Base-by-base conservation (phyloP, 2,329 filamentous ascomycete species). In the Pseudomassariella vexata region DNA sequence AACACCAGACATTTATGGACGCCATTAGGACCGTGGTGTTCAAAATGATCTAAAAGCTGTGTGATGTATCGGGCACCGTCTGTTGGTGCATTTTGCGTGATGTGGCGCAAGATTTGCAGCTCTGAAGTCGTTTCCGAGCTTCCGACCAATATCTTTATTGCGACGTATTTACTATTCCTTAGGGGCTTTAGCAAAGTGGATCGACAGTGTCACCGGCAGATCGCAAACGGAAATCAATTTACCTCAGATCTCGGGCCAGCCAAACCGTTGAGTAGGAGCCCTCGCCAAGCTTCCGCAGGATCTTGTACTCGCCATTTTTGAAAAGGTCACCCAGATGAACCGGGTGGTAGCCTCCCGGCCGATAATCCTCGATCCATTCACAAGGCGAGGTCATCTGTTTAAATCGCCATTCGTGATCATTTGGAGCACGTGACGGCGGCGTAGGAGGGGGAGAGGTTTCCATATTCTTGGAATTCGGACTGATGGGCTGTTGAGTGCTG, bases 281-380 rank as follows among this genome's bases (percentile, higher is more conserved):
- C 2, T 49, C 28, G 12, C 52, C 51, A 8, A 56, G 40, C 35
- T 55, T 56, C 9, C 40, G 32, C 15, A 55, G 33, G 24, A 55
- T 39, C 30, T 47, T 44, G 38, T 55, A 55, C 27, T 47, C 40
- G 17, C 40, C 36, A 34, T 49, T 28, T n/a, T 50, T 17, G 20
- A 54, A 47, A 7, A 38, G 18, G 19, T 55, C 49, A 10, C 47
- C 50, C 6, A 54, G 27, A 30, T 40, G 34, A 5, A 51, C 39
- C 4, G 50, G 51, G 36, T 54, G 51, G 29, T 44, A 49, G 27
- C 48, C 41, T 24, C 48, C 46, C 15, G 46, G 47, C n/a, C 32
- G 42, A 28, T 53, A 55, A 7, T 46, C 36, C 32, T 57, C 47
- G 5, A 45, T 29, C 46, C 47, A 54, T 28, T 58, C 50, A 26